Conservation (phyloP, 371 early-diverging fungal species). For the Dichotomocladium elegans region DNA sequence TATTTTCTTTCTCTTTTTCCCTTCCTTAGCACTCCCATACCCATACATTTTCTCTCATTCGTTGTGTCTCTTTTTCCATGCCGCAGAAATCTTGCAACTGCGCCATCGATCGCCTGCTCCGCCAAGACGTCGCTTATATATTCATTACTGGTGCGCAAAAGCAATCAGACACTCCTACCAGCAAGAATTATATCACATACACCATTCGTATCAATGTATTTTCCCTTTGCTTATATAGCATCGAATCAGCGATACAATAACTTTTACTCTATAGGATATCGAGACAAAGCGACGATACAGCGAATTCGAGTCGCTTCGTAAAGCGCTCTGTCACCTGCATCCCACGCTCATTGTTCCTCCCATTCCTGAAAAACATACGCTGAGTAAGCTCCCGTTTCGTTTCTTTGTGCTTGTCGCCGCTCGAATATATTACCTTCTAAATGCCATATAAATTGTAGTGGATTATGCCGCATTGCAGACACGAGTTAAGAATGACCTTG, state of each 20-base stretch:
- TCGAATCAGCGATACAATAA: no score
- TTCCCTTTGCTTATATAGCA: no score
- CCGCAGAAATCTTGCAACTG: slow-evolving; percentile 20
- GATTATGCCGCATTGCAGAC: slow-evolving; percentile 83
- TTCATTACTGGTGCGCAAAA: slow-evolving; percentile 39
- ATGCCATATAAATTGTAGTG: slow-evolving; percentile 33
- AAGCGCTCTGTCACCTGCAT: slow-evolving; percentile 70
- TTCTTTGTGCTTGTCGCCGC: no score
- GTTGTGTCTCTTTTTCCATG: no score
- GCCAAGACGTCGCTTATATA: slow-evolving; percentile 21
- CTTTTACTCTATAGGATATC: slow-evolving; percentile 22
- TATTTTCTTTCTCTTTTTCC: no score
- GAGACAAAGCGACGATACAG: slow-evolving; percentile 66
- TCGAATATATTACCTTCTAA: not conserved
- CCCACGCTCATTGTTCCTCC: slow-evolving; percentile 91
- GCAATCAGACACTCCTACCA: slow-evolving; percentile 31
- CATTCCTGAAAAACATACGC: slow-evolving; percentile 94
- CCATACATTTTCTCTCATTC: no score
- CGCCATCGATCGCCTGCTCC: slow-evolving; percentile 21
- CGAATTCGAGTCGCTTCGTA: slow-evolving; percentile 92
- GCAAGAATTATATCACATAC: slow-evolving; percentile 49
- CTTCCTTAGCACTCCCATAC: no score
- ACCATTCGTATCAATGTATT: slow-evolving; percentile 49
- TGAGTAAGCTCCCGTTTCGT: slow-evolving; percentile 64
- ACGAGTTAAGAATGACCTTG: slow-evolving; percentile 87